Percentiles rank a stretch among this genome's conserved stretches.
Conservation (phyloP, 352 stramenopile species). For the Phytophthora litchii region DNA sequence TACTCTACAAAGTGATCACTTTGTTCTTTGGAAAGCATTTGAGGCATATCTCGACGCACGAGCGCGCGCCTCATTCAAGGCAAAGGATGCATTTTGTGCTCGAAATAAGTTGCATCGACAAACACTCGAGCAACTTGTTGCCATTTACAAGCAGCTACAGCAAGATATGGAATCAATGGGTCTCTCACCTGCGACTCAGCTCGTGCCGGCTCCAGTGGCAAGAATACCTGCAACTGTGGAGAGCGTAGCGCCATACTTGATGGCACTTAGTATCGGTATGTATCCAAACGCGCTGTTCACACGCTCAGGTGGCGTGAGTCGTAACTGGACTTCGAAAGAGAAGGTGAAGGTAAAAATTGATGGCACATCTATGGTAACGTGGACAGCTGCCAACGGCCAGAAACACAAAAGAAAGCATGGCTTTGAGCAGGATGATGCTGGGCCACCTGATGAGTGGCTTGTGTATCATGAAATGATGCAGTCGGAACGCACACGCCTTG, state of each 20-base stretch:
- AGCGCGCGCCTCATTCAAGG: conserved; percentile 42
- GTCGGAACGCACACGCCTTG: conserved; percentile 63
- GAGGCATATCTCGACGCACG: conserved; percentile 58
- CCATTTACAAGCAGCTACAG: conserved; percentile 73
- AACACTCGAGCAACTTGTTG: conserved; percentile 67
- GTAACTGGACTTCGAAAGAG: conserved; percentile 82
- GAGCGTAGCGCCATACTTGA: conserved; percentile 60
- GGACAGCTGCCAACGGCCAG: conserved; percentile 21
- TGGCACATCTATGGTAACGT: conserved; percentile 58
- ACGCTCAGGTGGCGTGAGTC: conserved; percentile 36
- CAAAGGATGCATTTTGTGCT: conserved; percentile 58
- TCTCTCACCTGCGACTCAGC: conserved; percentile 52
- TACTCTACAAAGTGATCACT: conserved; percentile 71
- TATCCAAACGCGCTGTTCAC: conserved; percentile 80
- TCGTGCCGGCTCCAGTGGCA: conserved; percentile 26
- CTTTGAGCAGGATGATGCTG: conserved; percentile 30
- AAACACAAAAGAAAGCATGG: conserved; percentile 34
- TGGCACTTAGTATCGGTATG: conserved; percentile 69
- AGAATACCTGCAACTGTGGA: conserved; percentile 25
- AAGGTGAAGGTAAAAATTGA: conserved; percentile 84
- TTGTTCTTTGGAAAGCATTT: conserved; percentile 70
- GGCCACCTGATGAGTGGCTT: conserved; percentile 60
- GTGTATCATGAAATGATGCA: conserved; percentile 90
- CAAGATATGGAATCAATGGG: conserved; percentile 63
- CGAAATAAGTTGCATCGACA: conserved; percentile 65